These are phyloP conservation scores for Aspergillus pseudonomiae DNA, from an alignment of 2,329 filamentous ascomycete species.

Conservation along the genomic window DNA sequence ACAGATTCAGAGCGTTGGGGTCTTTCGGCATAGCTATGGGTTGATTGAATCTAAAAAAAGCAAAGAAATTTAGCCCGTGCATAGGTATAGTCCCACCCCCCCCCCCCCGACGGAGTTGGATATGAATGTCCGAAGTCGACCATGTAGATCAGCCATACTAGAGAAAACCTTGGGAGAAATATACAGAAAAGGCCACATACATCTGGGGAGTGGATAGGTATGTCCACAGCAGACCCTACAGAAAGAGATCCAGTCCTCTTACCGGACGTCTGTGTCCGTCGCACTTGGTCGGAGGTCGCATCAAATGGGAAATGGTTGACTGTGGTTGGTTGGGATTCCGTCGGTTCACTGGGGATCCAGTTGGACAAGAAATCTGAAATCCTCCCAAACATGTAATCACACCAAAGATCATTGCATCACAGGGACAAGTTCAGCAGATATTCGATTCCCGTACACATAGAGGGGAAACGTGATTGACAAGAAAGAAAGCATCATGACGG, in stretches of 20 bases:
- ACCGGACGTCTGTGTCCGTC: slow-evolving; percentile 28
- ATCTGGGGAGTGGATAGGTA: neutral
- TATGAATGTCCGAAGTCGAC: neutral
- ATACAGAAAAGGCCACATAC: slow-evolving; percentile 3
- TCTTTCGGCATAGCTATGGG: slow-evolving; percentile 24
- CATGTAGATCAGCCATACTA: neutral
- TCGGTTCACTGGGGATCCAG: slow-evolving; percentile 11
- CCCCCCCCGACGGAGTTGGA: neutral
- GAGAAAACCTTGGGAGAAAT: neutral
- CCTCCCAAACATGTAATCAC: slow-evolving; percentile 25
- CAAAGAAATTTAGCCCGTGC: slow-evolving; percentile 3
- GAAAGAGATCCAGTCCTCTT: slow-evolving; percentile 22
- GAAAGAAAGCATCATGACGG: slow-evolving; percentile 18
- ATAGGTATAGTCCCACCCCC: neutral
- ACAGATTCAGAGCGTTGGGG: slow-evolving; percentile 15
- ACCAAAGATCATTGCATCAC: slow-evolving; percentile 19
- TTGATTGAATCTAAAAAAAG: slow-evolving; percentile 11
- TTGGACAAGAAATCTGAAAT: slow-evolving; percentile 19
- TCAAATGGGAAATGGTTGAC: slow-evolving; percentile 21
- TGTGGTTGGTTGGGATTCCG: slow-evolving; percentile 1
- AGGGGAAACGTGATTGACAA: neutral
- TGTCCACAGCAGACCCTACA: slow-evolving; percentile 8
- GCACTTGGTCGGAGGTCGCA: slow-evolving; percentile 26
- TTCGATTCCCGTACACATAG: slow-evolving; percentile 7
- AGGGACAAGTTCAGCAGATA: slow-evolving; percentile 1